Conservation (phyloP, 805 yeast species). For the Candida sithepensis region DNA sequence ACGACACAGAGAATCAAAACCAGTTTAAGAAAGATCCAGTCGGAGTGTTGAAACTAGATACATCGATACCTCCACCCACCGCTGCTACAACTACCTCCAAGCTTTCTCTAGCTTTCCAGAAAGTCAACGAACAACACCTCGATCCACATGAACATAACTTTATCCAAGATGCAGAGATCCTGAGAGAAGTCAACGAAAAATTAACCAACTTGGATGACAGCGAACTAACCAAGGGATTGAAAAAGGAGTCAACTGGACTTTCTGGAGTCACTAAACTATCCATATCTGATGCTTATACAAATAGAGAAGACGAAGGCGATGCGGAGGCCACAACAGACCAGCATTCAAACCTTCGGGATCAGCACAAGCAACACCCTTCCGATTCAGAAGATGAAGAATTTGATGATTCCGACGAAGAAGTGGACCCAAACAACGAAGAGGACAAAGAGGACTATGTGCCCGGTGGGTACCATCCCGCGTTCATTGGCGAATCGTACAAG, state of each 20-base stretch:
- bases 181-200: slow-evolving; percentile 27
- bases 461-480: slow-evolving; percentile 97
- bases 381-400: slow-evolving; percentile 33
- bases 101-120: slow-evolving; percentile 27
- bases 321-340: slow-evolving; percentile 2
- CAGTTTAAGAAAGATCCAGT: not conserved
- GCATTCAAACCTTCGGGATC: slow-evolving; percentile 1
- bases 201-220: slow-evolving; percentile 20
- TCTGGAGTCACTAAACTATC: slow-evolving; percentile 10
- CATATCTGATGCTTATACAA: slow-evolving; percentile 12
- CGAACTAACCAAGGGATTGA: slow-evolving; percentile 15
- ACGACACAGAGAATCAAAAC: not conserved
- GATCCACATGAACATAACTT: slow-evolving; percentile 24
- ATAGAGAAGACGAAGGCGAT: not conserved
- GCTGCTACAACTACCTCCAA: slow-evolving; percentile 20
- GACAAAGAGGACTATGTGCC: slow-evolving; percentile 77
- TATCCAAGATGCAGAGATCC: slow-evolving; percentile 24
- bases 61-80: not conserved
- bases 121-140: slow-evolving; percentile 17
- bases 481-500: slow-evolving; percentile 80
- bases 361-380: slow-evolving; percentile 5
- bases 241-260: slow-evolving; percentile 1
- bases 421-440: slow-evolving; percentile 65
- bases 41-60: not conserved
- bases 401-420: slow-evolving; percentile 29